Evolutionary conservation across 2,329 filamentous ascomycete species (phyloP), one percentile per base, ranked within the genome.

Genomic region (Raffaelea arxii): DNA sequence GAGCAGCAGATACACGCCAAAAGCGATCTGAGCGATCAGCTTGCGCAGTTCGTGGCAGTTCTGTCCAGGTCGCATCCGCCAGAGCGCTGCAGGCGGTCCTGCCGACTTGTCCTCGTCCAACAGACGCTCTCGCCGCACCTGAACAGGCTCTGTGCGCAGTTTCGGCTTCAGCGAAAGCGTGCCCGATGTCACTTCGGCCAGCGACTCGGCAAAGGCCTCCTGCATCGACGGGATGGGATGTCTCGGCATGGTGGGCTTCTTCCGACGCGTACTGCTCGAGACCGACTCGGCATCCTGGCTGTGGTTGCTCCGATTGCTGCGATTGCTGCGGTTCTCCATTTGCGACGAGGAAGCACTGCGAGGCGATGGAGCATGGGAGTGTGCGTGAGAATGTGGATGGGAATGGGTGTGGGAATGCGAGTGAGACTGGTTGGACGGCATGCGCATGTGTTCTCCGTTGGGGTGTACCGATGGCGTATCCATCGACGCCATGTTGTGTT

Each of bases 11-110:
- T 96, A 90, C 32, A 97, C 82, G 19, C 92, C 91, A 62, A 97
- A 97, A 2, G 88, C 84, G 55, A 97, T 90, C 64, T 97, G 91
- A 16, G 91, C 82, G 59, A 94, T 78, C 42, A 96, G 77, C 67
- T 96, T 96, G 71, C 84, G 83, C 49, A 97, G 70, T 52, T 94
- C 88, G 60, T 97, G 92, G 59, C 88, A 84, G 57, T 79, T 77
- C 60, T 92, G 86, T 38, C 80, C 80, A 0, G 80, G 75, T 45
- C 82, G 79, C 61, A 85, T 82, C 48, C 83, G 80, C 88, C 90
- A 95, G 59, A 78, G 67, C 42, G 81, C 77, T 44, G 80, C 82
- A 60, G 86, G 84, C 12, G 87, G 77, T 14, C 80, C 77, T 48
- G 86, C 84, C 49, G 82, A 80, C 49, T 80, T 74, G 32, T 74